Evolutionary conservation across 2,329 filamentous ascomycete genomes (phyloP).

Genomic region (Xylariaceae sp.): DNA sequence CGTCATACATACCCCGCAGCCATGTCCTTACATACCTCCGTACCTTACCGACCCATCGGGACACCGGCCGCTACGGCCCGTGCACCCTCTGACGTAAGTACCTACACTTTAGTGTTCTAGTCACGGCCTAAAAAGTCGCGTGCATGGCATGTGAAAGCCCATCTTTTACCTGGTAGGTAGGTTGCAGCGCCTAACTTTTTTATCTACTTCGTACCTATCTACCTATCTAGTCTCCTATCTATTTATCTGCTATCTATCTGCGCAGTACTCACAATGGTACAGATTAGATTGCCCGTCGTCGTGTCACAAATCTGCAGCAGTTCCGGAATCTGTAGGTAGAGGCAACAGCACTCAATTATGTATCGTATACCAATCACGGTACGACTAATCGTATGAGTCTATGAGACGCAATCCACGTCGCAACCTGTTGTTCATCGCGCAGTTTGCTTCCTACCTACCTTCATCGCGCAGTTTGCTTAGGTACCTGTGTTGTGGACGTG

Average conservation of each 20-base stretch:
- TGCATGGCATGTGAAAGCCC: constrained; percentile 4
- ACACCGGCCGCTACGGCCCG: background rate
- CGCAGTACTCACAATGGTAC: no score
- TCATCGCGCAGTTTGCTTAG: no score
- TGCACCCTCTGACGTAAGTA: background rate
- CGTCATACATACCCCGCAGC: background rate
- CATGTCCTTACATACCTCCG: background rate
- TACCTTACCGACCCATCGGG: background rate
- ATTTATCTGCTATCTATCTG: background rate
- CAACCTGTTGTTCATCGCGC: background rate
- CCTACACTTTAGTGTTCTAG: background rate
- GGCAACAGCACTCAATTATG: no score
- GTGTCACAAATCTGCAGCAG: no score
- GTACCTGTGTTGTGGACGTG: background rate
- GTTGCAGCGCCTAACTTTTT: background rate
- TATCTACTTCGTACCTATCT: no score
- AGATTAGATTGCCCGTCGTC: no score
- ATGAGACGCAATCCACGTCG: background rate
- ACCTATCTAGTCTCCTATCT: no score
- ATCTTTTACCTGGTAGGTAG: background rate
- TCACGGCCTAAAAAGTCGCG: background rate
- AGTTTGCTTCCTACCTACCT: background rate
- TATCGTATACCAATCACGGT: no score
- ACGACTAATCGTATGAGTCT: no score
- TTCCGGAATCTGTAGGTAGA: no score